A percentile compares a stretch with the other conserved stretches of the same genome.
phyloP scores from a whole-genome alignment of 2,329 filamentous ascomycete genomes.

The Blastomyces silverae region DNA sequence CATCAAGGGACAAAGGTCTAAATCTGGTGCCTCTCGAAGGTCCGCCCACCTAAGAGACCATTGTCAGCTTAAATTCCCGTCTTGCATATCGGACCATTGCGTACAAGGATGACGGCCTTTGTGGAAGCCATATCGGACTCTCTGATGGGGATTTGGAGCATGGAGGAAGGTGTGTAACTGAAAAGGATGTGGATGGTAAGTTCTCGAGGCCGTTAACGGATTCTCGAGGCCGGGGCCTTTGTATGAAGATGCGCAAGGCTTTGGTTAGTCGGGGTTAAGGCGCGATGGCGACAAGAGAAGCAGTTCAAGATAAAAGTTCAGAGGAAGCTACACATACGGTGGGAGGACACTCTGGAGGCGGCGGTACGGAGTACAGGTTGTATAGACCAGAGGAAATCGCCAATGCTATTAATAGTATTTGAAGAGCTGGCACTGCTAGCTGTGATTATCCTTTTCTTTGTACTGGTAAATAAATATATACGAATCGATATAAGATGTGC shows the following conservation, averaged over 20 bases:
- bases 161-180: constrained; percentile 22
- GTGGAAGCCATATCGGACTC: constrained; percentile 53
- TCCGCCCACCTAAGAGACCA: constrained; percentile 67
- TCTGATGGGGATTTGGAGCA: constrained; percentile 44
- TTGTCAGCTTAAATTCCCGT: constrained; percentile 27
- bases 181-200: constrained; percentile 5
- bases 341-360: neutral
- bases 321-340: neutral
- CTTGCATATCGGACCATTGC: constrained; percentile 22
- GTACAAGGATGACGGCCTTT: constrained; percentile 91
- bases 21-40: constrained; percentile 94
- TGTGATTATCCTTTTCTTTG: neutral
- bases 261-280: neutral
- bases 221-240: neutral
- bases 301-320: too few species aligned
- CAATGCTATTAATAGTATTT: neutral
- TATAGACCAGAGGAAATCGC: neutral
- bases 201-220: neutral
- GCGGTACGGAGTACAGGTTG: neutral
- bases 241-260: neutral
- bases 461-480: neutral
- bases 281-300: neutral
- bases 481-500: neutral
- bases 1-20: constrained; percentile 86
- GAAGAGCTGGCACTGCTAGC: neutral